These are phyloP conservation scores for Trichoderma sp. DNA, from an alignment of 2,329 filamentous ascomycete species.

Conservation along the genomic window DNA sequence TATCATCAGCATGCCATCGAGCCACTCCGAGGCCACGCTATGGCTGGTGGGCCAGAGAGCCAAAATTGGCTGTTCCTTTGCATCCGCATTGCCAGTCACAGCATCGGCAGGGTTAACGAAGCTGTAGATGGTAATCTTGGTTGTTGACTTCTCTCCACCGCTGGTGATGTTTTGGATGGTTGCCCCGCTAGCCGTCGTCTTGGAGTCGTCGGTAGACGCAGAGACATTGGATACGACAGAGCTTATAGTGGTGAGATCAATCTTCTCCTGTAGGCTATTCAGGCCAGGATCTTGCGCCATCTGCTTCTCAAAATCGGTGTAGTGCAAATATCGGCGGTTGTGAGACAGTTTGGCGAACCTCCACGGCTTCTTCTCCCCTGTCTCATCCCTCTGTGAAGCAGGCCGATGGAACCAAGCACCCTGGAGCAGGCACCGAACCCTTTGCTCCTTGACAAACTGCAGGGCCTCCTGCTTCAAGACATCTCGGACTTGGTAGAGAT, in stretches of 20 bases:
- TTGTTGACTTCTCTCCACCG: conserved; percentile 51
- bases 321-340: conserved; percentile 86
- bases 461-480: conserved; percentile 87
- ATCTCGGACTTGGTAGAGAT: conserved; percentile 85
- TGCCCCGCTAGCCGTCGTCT: conserved; percentile 43
- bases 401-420: conserved; percentile 80
- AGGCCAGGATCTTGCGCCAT: conserved; percentile 64
- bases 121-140: conserved; percentile 90
- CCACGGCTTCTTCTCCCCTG: conserved; percentile 59
- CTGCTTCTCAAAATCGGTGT: conserved; percentile 74
- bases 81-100: conserved; percentile 33
- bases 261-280: conserved; percentile 72
- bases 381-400: conserved; percentile 30
- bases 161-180: conserved; percentile 38
- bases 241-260: conserved; percentile 83
- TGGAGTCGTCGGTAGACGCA: conserved; percentile 54
- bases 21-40: conserved; percentile 88
- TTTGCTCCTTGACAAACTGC: conserved; percentile 96
- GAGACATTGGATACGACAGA: conserved; percentile 94
- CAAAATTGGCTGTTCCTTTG: conserved; percentile 70
- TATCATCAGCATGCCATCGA: conserved; percentile 92
- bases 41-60: conserved; percentile 80
- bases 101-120: conserved; percentile 49
- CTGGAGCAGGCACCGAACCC: conserved; percentile 81
- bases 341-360: conserved; percentile 86